A percentile compares a stretch with the other conserved stretches of the same genome.
Conservation (phyloP, 108 stramenopile genomes). For the Cyclotella atomus region DNA sequence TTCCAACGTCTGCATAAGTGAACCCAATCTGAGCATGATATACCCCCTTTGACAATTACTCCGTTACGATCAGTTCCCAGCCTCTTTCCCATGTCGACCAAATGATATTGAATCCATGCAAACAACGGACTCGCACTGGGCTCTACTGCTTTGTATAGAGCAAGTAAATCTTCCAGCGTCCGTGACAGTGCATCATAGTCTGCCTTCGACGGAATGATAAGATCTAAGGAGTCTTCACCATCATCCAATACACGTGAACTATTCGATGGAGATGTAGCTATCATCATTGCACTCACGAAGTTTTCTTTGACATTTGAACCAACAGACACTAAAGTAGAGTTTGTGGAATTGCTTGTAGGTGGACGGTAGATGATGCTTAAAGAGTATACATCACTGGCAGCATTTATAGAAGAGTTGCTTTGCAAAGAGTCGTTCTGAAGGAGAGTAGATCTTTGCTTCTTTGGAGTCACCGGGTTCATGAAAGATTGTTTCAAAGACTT, state of each 20-base stretch:
- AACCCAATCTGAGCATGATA: slow-evolving; percentile 57
- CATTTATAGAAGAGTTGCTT: neutral
- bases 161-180: slow-evolving; percentile 62
- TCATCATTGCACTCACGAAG: slow-evolving; percentile 30
- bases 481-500: slow-evolving; percentile 10
- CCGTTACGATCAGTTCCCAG: slow-evolving; percentile 9
- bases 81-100: slow-evolving; percentile 66
- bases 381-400: slow-evolving; percentile 1
- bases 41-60: slow-evolving; percentile 5
- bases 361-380: slow-evolving; percentile 40
- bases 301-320: slow-evolving; percentile 33
- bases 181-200: slow-evolving; percentile 54
- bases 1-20: slow-evolving; percentile 61
- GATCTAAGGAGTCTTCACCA: slow-evolving; percentile 69
- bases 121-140: slow-evolving; percentile 24
- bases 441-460: neutral
- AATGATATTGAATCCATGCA: slow-evolving; percentile 60
- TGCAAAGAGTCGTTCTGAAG: neutral
- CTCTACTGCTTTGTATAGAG: slow-evolving; percentile 46
- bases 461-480: slow-evolving; percentile 3
- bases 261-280: slow-evolving; percentile 1
- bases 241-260: slow-evolving; percentile 24
- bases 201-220: slow-evolving; percentile 58
- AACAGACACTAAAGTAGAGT: slow-evolving; percentile 13
- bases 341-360: slow-evolving; percentile 12